Percentiles rank a stretch among this genome's conserved stretches.
phyloP scores from a whole-genome alignment of 2,329 filamentous ascomycete genomes.

The Sarocladium oryzae region DNA sequence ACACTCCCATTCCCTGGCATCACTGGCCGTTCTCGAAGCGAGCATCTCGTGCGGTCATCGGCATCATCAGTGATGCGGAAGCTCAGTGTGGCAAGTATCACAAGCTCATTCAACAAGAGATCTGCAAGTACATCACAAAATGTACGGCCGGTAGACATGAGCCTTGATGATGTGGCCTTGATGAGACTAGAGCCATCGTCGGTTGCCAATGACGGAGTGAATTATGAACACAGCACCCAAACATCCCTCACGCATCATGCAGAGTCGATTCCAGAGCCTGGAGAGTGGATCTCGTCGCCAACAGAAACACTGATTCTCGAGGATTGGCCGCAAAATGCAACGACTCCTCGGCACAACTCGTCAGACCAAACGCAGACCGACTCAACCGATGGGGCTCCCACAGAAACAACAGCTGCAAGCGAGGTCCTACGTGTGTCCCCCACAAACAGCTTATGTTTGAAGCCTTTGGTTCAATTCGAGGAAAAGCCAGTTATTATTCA shows the following conservation, averaged over 20 bases:
- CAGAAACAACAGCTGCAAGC: not conserved
- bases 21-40: constrained; percentile 54
- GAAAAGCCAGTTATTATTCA: not conserved
- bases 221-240: not conserved
- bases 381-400: not conserved
- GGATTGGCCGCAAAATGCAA: not conserved
- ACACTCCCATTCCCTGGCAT: constrained; percentile 78
- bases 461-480: not conserved
- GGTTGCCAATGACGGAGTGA: not conserved
- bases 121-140: constrained; percentile 46
- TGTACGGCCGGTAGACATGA: constrained; percentile 15
- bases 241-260: not conserved
- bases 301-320: not conserved
- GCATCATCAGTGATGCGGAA: constrained; percentile 84
- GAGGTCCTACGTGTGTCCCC: not conserved
- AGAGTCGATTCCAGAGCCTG: constrained; percentile 14
- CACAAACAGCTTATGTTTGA: not conserved
- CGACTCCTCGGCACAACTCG: not conserved
- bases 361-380: constrained; percentile 1
- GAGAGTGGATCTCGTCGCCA: not conserved
- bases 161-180: not conserved
- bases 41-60: constrained; percentile 69
- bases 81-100: constrained; percentile 74
- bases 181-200: not conserved
- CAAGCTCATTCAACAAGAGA: constrained; percentile 67